phyloP scores from a whole-genome alignment of 2,329 filamentous ascomycete species.

The Fusarium goolgardi region DNA sequence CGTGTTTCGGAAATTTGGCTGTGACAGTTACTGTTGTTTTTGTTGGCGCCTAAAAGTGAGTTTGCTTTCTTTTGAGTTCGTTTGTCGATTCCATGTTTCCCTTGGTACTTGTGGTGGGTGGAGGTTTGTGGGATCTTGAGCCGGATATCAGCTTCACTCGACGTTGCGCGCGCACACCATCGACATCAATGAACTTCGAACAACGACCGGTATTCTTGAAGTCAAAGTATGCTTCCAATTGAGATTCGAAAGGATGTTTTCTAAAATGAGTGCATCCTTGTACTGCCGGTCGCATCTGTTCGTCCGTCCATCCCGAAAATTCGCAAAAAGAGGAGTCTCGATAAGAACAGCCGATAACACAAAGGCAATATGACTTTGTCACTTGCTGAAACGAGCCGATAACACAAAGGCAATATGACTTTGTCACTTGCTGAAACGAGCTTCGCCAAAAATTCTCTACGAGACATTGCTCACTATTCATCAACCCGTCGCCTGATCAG shows the following conservation, averaged over 20 bases:
- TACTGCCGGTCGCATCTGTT: slow-evolving; percentile 1
- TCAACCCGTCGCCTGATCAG: not conserved
- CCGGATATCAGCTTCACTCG: slow-evolving; percentile 27
- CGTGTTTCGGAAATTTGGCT: slow-evolving; percentile 59
- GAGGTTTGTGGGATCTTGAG: slow-evolving; percentile 33
- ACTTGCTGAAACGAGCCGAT: not conserved
- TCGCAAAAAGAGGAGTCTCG: slow-evolving; percentile 16
- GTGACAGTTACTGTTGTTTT: slow-evolving; percentile 59
- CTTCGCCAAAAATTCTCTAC: not conserved
- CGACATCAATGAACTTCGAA: slow-evolving; percentile 13
- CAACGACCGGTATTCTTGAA: not conserved
- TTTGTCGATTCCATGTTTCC: slow-evolving; percentile 39
- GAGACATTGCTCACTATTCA: not conserved
- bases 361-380: not conserved
- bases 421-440: not conserved
- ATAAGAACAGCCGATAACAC: slow-evolving; percentile 6
- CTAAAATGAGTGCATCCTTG: not conserved
- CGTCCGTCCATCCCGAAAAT: slow-evolving; percentile 11
- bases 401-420: not conserved
- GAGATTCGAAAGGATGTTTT: not conserved
- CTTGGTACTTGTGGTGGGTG: slow-evolving; percentile 36
- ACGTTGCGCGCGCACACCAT: slow-evolving; percentile 21
- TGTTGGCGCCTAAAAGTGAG: slow-evolving; percentile 67
- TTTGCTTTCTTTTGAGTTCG: slow-evolving; percentile 44
- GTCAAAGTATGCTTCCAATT: not conserved